phyloP scores from a whole-genome alignment of 2,329 filamentous ascomycete genomes.

The Mycosphaerelloides madeirae region DNA sequence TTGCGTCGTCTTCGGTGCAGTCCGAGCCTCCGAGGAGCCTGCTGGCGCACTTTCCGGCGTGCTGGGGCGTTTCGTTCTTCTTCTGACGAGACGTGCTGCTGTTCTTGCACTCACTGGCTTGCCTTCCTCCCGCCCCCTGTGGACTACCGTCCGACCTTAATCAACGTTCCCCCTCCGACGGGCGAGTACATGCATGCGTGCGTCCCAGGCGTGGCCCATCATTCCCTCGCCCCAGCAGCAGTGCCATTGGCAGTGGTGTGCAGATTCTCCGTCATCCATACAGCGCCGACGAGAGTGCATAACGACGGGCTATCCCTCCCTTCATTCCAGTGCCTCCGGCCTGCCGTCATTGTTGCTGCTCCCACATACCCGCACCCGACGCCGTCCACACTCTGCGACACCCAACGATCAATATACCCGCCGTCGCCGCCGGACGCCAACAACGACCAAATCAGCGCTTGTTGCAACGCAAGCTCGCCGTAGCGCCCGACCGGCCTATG shows the following conservation, averaged over 20 bases:
- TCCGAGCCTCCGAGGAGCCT: constrained; percentile 28
- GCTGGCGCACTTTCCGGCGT: background rate
- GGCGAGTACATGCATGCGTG: constrained; percentile 21
- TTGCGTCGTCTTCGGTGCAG: constrained; percentile 24
- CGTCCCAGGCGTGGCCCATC: constrained; percentile 5
- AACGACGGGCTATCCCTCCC: constrained; percentile 3
- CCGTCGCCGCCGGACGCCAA: background rate
- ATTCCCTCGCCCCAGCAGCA: background rate
- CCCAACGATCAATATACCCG: background rate
- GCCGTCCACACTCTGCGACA: background rate
- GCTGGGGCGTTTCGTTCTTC: constrained; percentile 1
- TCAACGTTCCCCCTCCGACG: constrained; percentile 11
- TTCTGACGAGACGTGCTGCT: background rate
- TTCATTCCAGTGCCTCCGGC: background rate
- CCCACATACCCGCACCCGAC: background rate
- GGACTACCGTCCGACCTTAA: constrained; percentile 11
- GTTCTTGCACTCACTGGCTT: background rate
- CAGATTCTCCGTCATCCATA: background rate
- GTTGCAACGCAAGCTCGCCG: constrained; percentile 3
- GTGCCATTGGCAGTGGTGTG: no score
- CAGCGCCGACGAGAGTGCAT: constrained; percentile 5
- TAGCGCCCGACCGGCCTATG: no score
- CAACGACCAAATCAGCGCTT: constrained; percentile 10
- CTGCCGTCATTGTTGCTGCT: background rate
- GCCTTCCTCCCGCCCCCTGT: background rate